Base-by-base conservation (phyloP, 805 yeast genomes). In the Sugiyamaella smithiae region DNA sequence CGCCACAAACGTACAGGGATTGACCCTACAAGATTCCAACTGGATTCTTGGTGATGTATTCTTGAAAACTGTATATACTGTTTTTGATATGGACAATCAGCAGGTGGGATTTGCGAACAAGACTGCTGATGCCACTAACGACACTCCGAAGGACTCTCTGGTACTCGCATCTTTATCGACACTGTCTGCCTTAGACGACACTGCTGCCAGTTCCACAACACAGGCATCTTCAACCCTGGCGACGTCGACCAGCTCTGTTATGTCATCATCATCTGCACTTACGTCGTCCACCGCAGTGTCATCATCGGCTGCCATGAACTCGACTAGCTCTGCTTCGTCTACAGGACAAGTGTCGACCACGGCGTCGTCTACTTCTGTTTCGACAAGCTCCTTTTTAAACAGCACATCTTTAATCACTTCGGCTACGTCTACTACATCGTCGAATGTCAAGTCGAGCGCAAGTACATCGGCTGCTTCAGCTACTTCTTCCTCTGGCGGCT, bases 31-130 rank as follows among this genome's bases (percentile, higher is more conserved):
- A 28, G 57, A 62, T 12, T 64, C 69, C 45, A 67, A 67, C 14
- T 82, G 88, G 88, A 74, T 82, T 46, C 64, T 82, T 33, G 88
- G 88, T 4, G 82, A 79, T n/a, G 70, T 79, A 2, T 82, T 82
- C 58, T 62, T 82, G 55, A 74, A 74, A 50, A 69, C 70, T 26
- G 80, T 73, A 47, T 82, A 80, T 59, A 72, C 81, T 1, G 77
- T 79, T 11, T 82, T 80, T 55, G 83, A 82, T 56, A 67, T 77
- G 48, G 78, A 73, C 43, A 58, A 70, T n/a, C 67, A 64, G 40
- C 57, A 60, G 53, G 67, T 82, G 41, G 86, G 85, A 0, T 73
- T 82, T 46, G 85, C 82, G n/a, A 57, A 66, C 19, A 68, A 73
- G 51, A 69, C 48, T 14, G 32, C 43, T 11, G 32, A 46, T 23